Evolutionary conservation across 768 basidiomycete species (phyloP).

Genomic region (Lanmaoa rubissima): DNA sequence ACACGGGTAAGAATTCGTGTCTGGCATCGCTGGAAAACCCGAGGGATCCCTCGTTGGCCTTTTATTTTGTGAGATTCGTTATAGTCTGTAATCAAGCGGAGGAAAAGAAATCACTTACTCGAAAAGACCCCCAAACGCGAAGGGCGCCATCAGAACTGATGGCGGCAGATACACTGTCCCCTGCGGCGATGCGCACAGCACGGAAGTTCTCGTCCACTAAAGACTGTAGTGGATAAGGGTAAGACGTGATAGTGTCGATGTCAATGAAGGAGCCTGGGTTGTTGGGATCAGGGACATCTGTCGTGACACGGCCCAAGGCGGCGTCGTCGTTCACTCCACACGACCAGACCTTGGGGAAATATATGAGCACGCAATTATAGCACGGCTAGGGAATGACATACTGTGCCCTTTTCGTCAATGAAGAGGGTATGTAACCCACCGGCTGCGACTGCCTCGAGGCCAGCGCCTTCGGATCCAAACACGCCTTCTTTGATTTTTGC

Average conservation of each 20-base stretch:
- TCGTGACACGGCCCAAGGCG: conserved; percentile 78
- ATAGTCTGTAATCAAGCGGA: background rate
- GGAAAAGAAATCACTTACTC: conserved; percentile 49
- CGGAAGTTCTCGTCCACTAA: conserved; percentile 80
- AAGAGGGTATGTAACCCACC: conserved; percentile 91
- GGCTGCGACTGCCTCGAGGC: conserved; percentile 76
- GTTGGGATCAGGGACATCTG: conserved; percentile 55
- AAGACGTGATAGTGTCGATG: conserved; percentile 47
- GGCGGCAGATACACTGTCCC: conserved; percentile 87
- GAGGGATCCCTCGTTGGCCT: conserved; percentile 80
- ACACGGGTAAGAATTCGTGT: conserved; percentile 70
- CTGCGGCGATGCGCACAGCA: conserved; percentile 77
- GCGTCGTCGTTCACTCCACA: conserved; percentile 89
- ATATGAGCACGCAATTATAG: conserved; percentile 1
- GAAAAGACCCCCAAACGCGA: conserved; percentile 87
- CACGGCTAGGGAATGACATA: conserved; percentile 42
- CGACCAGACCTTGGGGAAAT: conserved; percentile 65
- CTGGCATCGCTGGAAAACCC: conserved; percentile 71
- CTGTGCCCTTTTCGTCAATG: conserved; percentile 86
- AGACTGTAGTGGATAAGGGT: conserved; percentile 65
- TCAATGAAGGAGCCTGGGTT: conserved; percentile 58
- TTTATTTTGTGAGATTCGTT: conserved; percentile 9
- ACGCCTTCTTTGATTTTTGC: conserved; percentile 67
- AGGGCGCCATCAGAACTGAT: conserved; percentile 77
- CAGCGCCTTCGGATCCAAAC: conserved; percentile 70